A percentile compares a stretch with the other conserved stretches of the same genome.
Evolutionary conservation across 345 rosid genomes (phyloP).

Genomic region (Eucalyptus erythrocorys): DNA sequence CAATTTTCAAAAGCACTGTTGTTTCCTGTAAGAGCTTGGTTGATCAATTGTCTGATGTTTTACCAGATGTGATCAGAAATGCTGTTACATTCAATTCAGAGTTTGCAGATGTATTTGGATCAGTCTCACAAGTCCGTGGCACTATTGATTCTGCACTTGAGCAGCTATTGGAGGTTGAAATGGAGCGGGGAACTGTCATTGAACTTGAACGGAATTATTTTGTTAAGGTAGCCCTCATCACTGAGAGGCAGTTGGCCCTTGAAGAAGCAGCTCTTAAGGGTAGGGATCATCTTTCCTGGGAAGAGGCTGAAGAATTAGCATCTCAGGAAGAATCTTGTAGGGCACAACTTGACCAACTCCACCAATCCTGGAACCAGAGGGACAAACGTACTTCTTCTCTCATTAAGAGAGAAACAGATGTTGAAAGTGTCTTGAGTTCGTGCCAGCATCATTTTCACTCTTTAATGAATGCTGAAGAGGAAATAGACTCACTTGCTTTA

Average conservation of each 20-base stretch:
- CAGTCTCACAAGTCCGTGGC: slow-evolving; percentile 66
- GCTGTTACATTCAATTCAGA: slow-evolving; percentile 60
- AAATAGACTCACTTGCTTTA: neutral
- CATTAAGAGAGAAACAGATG: neutral
- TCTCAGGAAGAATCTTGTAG: slow-evolving; percentile 96
- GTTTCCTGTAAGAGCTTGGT: slow-evolving; percentile 44
- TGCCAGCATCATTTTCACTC: neutral
- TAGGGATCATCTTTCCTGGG: slow-evolving; percentile 92
- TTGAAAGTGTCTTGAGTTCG: neutral
- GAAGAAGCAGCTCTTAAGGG: slow-evolving; percentile 79
- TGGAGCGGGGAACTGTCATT: slow-evolving; percentile 61
- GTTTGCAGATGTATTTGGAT: slow-evolving; percentile 76
- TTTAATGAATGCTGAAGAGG: neutral
- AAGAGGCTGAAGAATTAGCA: slow-evolving; percentile 94
- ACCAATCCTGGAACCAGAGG: slow-evolving; percentile 68
- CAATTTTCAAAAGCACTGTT: slow-evolving; percentile 41
- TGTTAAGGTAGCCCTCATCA: slow-evolving; percentile 70
- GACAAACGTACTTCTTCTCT: neutral
- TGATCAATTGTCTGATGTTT: slow-evolving; percentile 61
- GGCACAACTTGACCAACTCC: slow-evolving; percentile 75
- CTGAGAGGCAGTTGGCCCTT: slow-evolving; percentile 76
- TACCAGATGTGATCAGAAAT: slow-evolving; percentile 55
- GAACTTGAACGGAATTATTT: slow-evolving; percentile 80
- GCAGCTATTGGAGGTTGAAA: slow-evolving; percentile 67
- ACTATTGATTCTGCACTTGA: slow-evolving; percentile 69